These are phyloP conservation scores for Leccinum huronense DNA, from an alignment of 1,284 basidiomycete species.

Conservation along the genomic window DNA sequence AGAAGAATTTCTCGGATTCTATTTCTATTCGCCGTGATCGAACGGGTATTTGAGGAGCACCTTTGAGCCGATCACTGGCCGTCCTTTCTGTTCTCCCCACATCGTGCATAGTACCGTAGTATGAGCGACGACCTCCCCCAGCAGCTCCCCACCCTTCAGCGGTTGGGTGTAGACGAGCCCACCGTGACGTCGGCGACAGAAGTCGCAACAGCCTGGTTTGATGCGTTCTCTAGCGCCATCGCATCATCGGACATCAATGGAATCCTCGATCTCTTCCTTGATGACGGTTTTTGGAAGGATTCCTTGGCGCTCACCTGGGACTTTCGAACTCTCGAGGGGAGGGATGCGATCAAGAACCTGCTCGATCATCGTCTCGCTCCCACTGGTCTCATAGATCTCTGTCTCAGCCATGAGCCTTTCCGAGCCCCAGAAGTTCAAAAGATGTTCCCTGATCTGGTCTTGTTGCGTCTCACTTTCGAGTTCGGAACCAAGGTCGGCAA, in stretches of 20 bases:
- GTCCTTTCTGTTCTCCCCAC: background rate
- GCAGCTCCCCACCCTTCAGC: slow-evolving; percentile 32
- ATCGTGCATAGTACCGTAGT: background rate
- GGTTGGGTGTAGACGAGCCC: slow-evolving; percentile 28
- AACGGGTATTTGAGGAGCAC: background rate
- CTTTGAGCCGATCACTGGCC: background rate
- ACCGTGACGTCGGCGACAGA: slow-evolving; percentile 22
- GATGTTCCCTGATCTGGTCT: slow-evolving; percentile 28
- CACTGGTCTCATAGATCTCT: slow-evolving; percentile 31
- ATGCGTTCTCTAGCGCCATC: slow-evolving; percentile 34
- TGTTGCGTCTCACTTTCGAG: slow-evolving; percentile 27
- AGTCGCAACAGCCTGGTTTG: slow-evolving; percentile 32
- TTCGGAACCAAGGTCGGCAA: slow-evolving; percentile 29
- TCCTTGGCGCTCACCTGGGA: slow-evolving; percentile 32
- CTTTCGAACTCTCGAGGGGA: slow-evolving; percentile 30
- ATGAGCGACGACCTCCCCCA: slow-evolving; percentile 30
- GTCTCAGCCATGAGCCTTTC: slow-evolving; percentile 19
- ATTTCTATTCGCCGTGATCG: background rate
- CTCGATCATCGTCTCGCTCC: slow-evolving; percentile 32
- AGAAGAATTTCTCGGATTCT: background rate
- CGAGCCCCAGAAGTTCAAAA: slow-evolving; percentile 25
- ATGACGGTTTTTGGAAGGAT: slow-evolving; percentile 34
- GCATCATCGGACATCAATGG: slow-evolving; percentile 26
- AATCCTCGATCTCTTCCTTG: slow-evolving; percentile 30
- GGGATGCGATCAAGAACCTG: slow-evolving; percentile 24